Conservation (phyloP, 352 stramenopile genomes). For the Globisporangium takayamanum region DNA sequence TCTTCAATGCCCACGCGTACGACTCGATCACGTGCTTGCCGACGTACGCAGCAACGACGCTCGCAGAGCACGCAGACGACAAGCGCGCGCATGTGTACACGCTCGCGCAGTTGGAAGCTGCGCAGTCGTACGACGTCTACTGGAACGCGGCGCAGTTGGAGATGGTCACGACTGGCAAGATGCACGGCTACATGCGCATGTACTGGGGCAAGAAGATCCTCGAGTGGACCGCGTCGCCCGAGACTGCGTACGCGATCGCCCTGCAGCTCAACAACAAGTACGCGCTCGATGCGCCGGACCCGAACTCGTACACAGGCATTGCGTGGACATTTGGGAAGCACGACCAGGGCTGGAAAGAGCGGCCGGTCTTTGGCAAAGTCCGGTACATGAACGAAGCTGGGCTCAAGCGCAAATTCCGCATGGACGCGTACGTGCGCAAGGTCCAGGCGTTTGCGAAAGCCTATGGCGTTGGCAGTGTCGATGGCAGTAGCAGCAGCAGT, state of each 20-base stretch:
- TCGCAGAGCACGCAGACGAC: conserved; percentile 87
- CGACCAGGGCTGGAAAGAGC: conserved; percentile 96
- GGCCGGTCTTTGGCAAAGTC: conserved; percentile 98
- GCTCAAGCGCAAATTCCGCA: conserved; percentile 98
- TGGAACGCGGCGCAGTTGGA: conserved; percentile 99
- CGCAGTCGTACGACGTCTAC: conserved; percentile 93
- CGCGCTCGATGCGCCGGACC: conserved; percentile 94
- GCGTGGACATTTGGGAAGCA: conserved; percentile 91
- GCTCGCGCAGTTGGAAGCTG: conserved; percentile 87
- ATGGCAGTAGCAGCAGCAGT: not conserved
- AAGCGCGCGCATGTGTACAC: conserved; percentile 89
- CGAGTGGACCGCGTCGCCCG: conserved; percentile 93
- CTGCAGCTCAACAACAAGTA: conserved; percentile 99
- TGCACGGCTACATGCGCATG: conserved; percentile 94
- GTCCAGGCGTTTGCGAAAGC: conserved; percentile 24
- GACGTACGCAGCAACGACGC: conserved; percentile 89
- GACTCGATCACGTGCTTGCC: conserved; percentile 88
- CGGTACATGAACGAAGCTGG: conserved; percentile 98
- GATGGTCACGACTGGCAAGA: conserved; percentile 91
- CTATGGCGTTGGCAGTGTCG: not conserved
- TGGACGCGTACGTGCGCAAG: conserved; percentile 80
- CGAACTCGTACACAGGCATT: conserved; percentile 90
- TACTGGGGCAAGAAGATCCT: conserved; percentile 99
- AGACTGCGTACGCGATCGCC: conserved; percentile 88
- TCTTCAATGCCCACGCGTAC: conserved; percentile 91